Conservation (phyloP, 2,329 filamentous ascomycete genomes). For the Verticillium dahliae region DNA sequence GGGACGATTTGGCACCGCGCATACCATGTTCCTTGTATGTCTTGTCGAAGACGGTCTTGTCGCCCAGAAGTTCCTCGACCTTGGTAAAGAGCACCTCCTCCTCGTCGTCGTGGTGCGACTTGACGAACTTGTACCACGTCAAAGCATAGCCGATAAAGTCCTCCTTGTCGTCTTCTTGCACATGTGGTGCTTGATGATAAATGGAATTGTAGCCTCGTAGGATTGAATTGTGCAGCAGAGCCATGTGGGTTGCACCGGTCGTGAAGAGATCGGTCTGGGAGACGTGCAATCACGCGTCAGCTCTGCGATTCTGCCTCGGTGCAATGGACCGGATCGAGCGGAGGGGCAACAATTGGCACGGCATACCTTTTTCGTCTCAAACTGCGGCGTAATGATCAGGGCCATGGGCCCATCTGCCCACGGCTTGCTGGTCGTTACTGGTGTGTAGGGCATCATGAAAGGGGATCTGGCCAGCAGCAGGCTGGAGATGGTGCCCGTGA, state of each 20-base stretch:
- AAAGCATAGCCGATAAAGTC: constrained; percentile 53
- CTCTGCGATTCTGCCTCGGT: neutral
- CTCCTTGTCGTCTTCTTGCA: constrained; percentile 42
- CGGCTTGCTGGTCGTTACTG: constrained; percentile 16
- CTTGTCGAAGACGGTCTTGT: constrained; percentile 42
- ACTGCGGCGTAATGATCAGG: constrained; percentile 47
- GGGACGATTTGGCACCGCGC: constrained; percentile 3
- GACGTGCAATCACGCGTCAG: constrained; percentile 4
- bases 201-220: constrained; percentile 60
- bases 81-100: constrained; percentile 49
- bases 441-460: constrained; percentile 26
- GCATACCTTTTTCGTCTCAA: constrained; percentile 41
- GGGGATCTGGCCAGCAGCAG: constrained; percentile 27
- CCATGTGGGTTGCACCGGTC: constrained; percentile 54
- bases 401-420: constrained; percentile 52
- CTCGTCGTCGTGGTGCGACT: constrained; percentile 55
- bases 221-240: constrained; percentile 54
- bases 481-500: constrained; percentile 21
- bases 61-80: constrained; percentile 42
- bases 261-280: constrained; percentile 52
- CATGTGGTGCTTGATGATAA: constrained; percentile 49
- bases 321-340: neutral
- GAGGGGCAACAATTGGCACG: neutral
- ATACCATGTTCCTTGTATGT: constrained; percentile 51
- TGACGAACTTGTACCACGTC: constrained; percentile 53